Base-by-base conservation (phyloP, 495 filamentous ascomycete species). In the Friedmanniomyces simplex region DNA sequence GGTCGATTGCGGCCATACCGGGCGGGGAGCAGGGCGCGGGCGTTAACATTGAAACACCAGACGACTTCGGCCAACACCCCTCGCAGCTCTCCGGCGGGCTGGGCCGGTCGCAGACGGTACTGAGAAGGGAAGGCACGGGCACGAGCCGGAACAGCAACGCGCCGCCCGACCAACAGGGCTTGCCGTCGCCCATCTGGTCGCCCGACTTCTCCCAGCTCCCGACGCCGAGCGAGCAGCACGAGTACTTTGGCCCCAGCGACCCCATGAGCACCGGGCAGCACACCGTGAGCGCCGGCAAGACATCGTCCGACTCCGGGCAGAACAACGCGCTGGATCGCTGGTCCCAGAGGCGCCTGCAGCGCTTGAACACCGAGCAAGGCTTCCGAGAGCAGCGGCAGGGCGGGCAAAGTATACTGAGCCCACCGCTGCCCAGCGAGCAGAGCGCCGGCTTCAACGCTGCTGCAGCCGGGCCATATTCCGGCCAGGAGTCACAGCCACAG, bases 311-410 rank as follows among this genome's bases (percentile, higher is more conserved):
- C 53, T 55, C 50, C 34, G 61, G 57, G 20, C 61, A 52, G n/a
- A 10, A 28, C 11, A n/a, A 41, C 37, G 50, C n/a, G 25, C 30
- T 42, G 52, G 61, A 63, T 50, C 61, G 61, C 46, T 63, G 51
- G 51, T 52, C 57, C 16, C 57, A 63, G 39, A 51, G 61, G 28
- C 51, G 57, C 20, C 52, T 60, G 57, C 57, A 60, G 57, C 61
- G 61, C 13, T 32, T 63, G 46, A 60, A 63, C 52, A 63, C 61
- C 26, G 61, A 63, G 52, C 61, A 63, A 45, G 61, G 61, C 52
- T 63, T 63, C 48, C 51, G 61, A 10, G 61, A 63, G 53, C 61
- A 63, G 57, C 50, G 61, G 48, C 57, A 59, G 47, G 61, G 56
- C 41, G 55, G 55, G 2, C 52, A 54, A 50, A 22, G 7, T 4